Base-by-base conservation (phyloP, 345 rosid genomes). In the Stellera chamaejasme region DNA sequence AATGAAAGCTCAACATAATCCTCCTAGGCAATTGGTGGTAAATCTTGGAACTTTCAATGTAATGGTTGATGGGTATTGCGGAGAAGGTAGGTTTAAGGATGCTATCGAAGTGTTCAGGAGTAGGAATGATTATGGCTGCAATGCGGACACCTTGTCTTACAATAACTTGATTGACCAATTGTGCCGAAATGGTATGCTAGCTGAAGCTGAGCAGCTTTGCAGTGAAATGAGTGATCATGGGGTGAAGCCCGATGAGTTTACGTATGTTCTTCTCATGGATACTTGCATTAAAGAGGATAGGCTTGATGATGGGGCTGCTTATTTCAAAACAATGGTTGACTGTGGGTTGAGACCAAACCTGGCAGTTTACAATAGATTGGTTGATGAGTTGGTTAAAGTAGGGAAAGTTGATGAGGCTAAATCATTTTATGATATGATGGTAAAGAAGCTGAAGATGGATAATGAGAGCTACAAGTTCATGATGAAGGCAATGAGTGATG, bases 1-100 rank as follows among this genome's bases (percentile, higher is more conserved):
- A 55, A 78, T 88, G 85, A 65, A 62, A n/a, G 48, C 56, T 48
- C 78, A 77, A 71, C 97, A 88, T 64, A 73, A 61, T 45, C 96
- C 95, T 0, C 98, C 96, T 16, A 79, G 56, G 73, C 48, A 10
- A 27, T 66, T 88, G 74, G 67, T 78, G 2, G 74, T 88, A 56
- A 84, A 92, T 72, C 69, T 88, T 72, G 98, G 97, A 12, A 88
- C 82, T 63, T 88, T 86, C 71, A 92, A 92, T 70, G 97, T 86
- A 36, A 78, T 86, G 78, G 85, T 66, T 3, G 85, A 84, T 75
- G 96, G 98, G 13, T 84, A 78, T 63, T 88, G 89, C 14, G 74
- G 64, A 0, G 75, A 81, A 56, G 79, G 77, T 27, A 81, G 65
- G 73, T 92, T 84, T 61, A 71, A 52, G 45, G 93, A 88, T 25